Evolutionary conservation across 2,329 filamentous ascomycete genomes (phyloP).

Genomic region (Arthrinium phaeospermum): DNA sequence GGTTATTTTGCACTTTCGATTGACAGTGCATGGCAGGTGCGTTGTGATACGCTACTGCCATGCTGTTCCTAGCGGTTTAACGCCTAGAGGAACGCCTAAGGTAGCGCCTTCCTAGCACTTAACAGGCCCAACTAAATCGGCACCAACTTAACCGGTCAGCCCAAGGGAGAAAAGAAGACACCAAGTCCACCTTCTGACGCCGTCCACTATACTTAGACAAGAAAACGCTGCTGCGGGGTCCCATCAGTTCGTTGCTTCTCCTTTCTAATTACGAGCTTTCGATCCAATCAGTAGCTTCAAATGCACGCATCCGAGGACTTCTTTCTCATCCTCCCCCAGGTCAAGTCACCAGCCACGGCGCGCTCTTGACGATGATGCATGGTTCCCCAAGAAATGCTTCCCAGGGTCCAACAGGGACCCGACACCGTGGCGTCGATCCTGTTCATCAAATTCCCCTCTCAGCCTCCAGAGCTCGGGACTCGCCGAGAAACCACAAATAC

Average conservation of each 20-base stretch:
- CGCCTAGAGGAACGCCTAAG: background rate
- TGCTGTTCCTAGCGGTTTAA: background rate
- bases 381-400: background rate
- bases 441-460: background rate
- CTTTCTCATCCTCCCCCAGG: background rate
- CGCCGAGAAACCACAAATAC: background rate
- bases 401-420: background rate
- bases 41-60: background rate
- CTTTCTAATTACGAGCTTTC: background rate
- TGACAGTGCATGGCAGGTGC: background rate
- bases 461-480: background rate
- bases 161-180: background rate
- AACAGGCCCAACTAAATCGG: constrained; percentile 6
- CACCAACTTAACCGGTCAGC: background rate
- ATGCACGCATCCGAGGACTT: too few relatives aligned
- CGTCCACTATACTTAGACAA: background rate
- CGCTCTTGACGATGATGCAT: background rate
- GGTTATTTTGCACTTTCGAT: background rate
- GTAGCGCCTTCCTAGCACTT: background rate
- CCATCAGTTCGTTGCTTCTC: background rate
- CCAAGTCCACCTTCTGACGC: background rate
- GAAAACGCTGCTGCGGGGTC: background rate
- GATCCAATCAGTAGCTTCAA: background rate
- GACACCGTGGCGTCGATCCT: background rate
- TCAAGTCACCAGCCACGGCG: constrained; percentile 2